Evolutionary conservation across 306 rosid species (phyloP).

Genomic region (Cucumis cinereus): DNA sequence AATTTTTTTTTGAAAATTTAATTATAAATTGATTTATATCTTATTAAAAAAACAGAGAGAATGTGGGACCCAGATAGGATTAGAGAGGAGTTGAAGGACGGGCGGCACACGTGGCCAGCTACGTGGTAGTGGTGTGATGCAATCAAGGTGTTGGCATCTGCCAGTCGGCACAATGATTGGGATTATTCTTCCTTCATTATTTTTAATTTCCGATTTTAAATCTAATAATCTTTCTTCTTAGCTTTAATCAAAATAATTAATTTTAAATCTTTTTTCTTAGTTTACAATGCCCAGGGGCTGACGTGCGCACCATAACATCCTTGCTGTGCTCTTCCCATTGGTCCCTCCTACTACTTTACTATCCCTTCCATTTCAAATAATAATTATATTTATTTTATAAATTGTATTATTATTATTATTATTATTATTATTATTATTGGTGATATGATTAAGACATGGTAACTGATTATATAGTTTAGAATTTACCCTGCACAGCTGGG

Average conservation of each 20-base stretch:
- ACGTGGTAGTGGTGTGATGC: constrained; percentile 6
- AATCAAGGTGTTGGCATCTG: constrained; percentile 6
- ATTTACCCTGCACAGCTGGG: not conserved
- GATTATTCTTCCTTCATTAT: not conserved
- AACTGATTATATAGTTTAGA: not conserved
- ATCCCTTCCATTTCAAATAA: not conserved
- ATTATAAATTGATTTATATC: no score
- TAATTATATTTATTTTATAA: no score
- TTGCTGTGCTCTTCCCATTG: not conserved
- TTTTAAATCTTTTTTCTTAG: not conserved
- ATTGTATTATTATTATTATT: not conserved
- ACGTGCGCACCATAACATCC: not conserved
- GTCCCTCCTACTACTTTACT: not conserved
- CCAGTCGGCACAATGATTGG: constrained; percentile 1
- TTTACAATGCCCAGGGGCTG: not conserved
- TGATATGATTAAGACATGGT: not conserved
- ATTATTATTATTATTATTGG: not conserved
- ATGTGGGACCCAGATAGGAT: not conserved
- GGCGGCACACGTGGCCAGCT: constrained; percentile 21
- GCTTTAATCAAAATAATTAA: not conserved
- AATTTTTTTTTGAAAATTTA: no score
- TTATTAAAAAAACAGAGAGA: not conserved
- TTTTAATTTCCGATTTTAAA: not conserved
- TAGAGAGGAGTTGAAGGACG: not conserved
- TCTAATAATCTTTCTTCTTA: not conserved